These are phyloP conservation scores for Senna tora DNA, from an alignment of 306 rosid genomes.

Conservation along the genomic window DNA sequence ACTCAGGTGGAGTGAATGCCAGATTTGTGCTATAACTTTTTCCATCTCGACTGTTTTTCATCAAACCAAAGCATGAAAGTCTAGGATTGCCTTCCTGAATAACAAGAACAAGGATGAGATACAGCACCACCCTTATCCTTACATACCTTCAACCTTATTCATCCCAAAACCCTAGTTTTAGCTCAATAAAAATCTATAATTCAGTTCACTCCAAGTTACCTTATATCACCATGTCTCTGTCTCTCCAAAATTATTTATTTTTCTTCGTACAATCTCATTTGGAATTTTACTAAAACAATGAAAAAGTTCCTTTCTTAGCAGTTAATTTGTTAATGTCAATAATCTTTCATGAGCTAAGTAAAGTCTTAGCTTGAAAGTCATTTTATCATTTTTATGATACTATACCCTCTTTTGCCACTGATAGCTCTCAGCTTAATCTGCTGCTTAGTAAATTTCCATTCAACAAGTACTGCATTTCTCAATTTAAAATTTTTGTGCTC, in stretches of 20 bases:
- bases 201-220: background rate
- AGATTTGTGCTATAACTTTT: constrained; percentile 91
- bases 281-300: background rate
- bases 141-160: background rate
- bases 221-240: background rate
- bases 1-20: constrained; percentile 95
- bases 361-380: background rate
- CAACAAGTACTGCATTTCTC: background rate
- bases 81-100: constrained; percentile 83
- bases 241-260: background rate
- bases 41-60: constrained; percentile 96
- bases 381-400: background rate
- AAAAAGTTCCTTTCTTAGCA: background rate
- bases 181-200: background rate
- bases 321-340: background rate
- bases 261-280: background rate
- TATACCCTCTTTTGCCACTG: background rate
- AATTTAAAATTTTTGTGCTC: background rate
- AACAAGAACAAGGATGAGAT: constrained; percentile 3
- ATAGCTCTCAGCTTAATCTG: background rate
- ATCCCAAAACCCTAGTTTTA: background rate
- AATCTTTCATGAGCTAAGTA: background rate
- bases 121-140: background rate
- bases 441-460: background rate
- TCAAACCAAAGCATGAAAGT: constrained; percentile 94